phyloP scores from a whole-genome alignment of 192 early-diverging fungal species.

The Coemansia sp. region DNA sequence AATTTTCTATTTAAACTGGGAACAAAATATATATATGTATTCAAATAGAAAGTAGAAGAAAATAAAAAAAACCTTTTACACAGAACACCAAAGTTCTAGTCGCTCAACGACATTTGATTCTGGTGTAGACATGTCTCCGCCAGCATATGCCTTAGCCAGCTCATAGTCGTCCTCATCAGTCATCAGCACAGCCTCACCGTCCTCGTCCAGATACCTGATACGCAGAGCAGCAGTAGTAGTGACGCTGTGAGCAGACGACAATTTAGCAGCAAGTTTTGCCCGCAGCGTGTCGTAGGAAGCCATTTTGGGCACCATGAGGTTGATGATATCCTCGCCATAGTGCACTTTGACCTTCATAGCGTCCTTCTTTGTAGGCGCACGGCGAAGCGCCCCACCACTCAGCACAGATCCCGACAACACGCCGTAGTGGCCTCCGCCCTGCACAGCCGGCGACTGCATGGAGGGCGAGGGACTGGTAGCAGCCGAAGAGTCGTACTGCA shows the following conservation, averaged over 20 bases:
- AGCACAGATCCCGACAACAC: conserved; percentile 18
- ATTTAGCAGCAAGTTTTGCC: conserved; percentile 40
- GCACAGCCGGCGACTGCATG: conserved; percentile 27
- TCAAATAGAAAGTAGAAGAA: neutral
- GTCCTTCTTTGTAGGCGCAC: conserved; percentile 54
- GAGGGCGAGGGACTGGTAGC: conserved; percentile 33
- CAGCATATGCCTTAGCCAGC: conserved; percentile 66
- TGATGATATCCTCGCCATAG: conserved; percentile 48
- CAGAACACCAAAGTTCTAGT: conserved; percentile 63
- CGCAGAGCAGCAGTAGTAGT: conserved; percentile 40
- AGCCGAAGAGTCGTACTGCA: conserved; percentile 22
- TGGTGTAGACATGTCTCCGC: conserved; percentile 56
- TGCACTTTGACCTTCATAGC: conserved; percentile 60
- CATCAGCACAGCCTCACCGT: conserved; percentile 83
- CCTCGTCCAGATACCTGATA: conserved; percentile 87
- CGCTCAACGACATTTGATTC: conserved; percentile 60
- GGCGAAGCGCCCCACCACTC: conserved; percentile 33
- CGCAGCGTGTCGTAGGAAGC: conserved; percentile 46
- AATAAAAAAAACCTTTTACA: conserved; percentile 2
- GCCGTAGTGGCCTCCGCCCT: conserved; percentile 23
- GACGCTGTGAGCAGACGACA: conserved; percentile 24
- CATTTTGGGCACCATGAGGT: conserved; percentile 48
- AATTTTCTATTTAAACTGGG: neutral
- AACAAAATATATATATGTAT: conserved; percentile 1
- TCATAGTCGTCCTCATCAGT: conserved; percentile 90